These are phyloP conservation scores for Pouteria campechiana DNA, from an alignment of 179 eudicot species.

Conservation along the genomic window DNA sequence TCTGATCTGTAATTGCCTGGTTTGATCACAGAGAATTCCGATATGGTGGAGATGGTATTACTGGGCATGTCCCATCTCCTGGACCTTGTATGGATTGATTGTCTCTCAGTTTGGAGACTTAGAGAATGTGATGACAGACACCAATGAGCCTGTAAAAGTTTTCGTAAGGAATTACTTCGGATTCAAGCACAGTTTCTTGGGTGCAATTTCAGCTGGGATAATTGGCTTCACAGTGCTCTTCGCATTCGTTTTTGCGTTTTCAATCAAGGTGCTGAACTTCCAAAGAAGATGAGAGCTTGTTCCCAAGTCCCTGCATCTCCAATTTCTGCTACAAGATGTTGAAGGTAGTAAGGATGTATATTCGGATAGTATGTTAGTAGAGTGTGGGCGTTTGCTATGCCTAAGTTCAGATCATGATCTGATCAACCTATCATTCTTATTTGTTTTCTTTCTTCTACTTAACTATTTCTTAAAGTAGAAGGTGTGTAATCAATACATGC, in stretches of 20 bases:
- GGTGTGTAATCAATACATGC: too few relatives aligned
- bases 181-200: too few relatives aligned
- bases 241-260: conserved; percentile 8
- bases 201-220: conserved; percentile 7
- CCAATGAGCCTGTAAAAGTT: conserved; percentile 7
- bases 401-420: too few relatives aligned
- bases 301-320: too few relatives aligned
- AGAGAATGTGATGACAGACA: not conserved
- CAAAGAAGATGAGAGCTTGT: conserved; percentile 8
- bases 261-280: conserved; percentile 14
- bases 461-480: too few relatives aligned
- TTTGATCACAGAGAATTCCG: conserved; percentile 35
- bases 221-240: conserved; percentile 10
- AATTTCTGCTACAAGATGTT: too few relatives aligned
- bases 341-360: too few relatives aligned
- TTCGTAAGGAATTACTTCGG: conserved; percentile 9
- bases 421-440: too few relatives aligned
- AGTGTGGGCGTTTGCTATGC: too few relatives aligned
- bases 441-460: too few relatives aligned
- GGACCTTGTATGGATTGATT: conserved; percentile 28
- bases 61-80: conserved; percentile 21
- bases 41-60: conserved; percentile 54
- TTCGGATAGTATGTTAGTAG: too few relatives aligned
- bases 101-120: conserved; percentile 26
- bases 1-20: too few relatives aligned